Evolutionary conservation across 176 grass and related monocot species (phyloP).

Genomic region (maize (Zea mays)): DNA sequence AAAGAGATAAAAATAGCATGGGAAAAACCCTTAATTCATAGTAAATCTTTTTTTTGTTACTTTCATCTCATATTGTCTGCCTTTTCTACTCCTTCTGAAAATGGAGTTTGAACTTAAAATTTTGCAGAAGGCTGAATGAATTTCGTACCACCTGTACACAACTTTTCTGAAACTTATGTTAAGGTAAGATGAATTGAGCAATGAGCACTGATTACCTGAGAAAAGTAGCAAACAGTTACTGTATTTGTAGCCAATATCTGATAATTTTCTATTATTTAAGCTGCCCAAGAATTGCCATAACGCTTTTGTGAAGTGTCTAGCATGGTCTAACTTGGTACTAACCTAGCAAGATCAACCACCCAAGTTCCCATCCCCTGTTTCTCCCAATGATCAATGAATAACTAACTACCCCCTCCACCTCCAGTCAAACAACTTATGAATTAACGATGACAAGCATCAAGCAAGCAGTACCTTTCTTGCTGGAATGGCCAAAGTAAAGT

Average conservation of each 20-base stretch:
- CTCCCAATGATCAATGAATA: neutral
- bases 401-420: neutral
- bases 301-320: neutral
- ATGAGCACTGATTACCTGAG: constrained; percentile 2
- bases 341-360: neutral
- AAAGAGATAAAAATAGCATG: neutral
- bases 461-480: constrained; percentile 52
- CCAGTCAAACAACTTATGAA: neutral
- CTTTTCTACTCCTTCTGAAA: constrained; percentile 7
- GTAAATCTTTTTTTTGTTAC: constrained; percentile 3
- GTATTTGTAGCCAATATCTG: neutral
- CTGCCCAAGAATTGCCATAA: neutral
- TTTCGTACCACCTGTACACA: constrained; percentile 14
- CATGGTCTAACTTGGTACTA: constrained; percentile 24
- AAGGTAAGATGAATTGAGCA: neutral
- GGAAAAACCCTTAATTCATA: constrained; percentile 1
- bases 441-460: neutral
- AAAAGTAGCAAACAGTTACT: neutral
- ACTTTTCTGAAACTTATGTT: constrained; percentile 17
- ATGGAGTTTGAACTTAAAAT: constrained; percentile 25
- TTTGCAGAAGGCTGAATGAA: constrained; percentile 2
- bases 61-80: neutral
- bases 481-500: constrained; percentile 53
- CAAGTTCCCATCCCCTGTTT: neutral
- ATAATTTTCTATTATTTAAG: constrained; percentile 27